Evolutionary conservation across 768 basidiomycete genomes (phyloP).

Genomic region (Serpula lacrymans): DNA sequence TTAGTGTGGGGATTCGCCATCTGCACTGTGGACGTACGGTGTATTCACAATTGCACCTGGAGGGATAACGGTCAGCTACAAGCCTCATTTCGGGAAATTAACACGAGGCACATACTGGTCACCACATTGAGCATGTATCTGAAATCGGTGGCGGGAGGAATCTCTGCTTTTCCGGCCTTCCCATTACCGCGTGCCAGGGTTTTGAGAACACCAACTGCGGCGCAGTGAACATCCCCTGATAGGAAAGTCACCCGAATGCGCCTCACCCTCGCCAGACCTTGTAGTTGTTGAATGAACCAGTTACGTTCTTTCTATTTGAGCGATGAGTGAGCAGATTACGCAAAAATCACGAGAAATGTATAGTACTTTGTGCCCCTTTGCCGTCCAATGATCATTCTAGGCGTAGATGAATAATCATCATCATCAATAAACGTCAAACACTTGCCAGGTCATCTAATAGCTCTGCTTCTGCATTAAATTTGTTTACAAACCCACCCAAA

Average conservation of each 20-base stretch:
- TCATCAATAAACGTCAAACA: slow-evolving; percentile 4
- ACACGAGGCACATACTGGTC: slow-evolving; percentile 50
- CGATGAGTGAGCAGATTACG: not conserved
- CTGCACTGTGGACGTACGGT: slow-evolving; percentile 56
- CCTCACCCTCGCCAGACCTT: slow-evolving; percentile 61
- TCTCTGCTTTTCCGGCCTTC: slow-evolving; percentile 36
- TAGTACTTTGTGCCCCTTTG: slow-evolving; percentile 68
- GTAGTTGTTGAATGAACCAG: slow-evolving; percentile 77
- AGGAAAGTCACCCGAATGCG: slow-evolving; percentile 78
- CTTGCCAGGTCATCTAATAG: slow-evolving; percentile 86
- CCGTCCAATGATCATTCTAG: slow-evolving; percentile 92
- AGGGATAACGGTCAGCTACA: slow-evolving; percentile 6
- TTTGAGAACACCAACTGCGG: slow-evolving; percentile 77
- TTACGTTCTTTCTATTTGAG: slow-evolving; percentile 79
- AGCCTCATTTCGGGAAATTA: not conserved
- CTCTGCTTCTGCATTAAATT: slow-evolving; percentile 91
- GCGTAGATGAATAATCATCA: not conserved
- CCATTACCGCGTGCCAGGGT: slow-evolving; percentile 43
- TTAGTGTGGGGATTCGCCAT: too few species aligned
- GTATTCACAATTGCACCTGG: slow-evolving; percentile 93
- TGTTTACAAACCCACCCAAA: slow-evolving; percentile 78
- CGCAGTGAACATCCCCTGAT: slow-evolving; percentile 92
- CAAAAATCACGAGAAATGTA: not conserved
- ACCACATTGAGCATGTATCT: slow-evolving; percentile 92
- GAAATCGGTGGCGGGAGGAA: slow-evolving; percentile 58